Evolutionary conservation across 2,329 filamentous ascomycete genomes (phyloP), one percentile per base, ranked within the genome.

Genomic region (Paecilomyces formosus): DNA sequence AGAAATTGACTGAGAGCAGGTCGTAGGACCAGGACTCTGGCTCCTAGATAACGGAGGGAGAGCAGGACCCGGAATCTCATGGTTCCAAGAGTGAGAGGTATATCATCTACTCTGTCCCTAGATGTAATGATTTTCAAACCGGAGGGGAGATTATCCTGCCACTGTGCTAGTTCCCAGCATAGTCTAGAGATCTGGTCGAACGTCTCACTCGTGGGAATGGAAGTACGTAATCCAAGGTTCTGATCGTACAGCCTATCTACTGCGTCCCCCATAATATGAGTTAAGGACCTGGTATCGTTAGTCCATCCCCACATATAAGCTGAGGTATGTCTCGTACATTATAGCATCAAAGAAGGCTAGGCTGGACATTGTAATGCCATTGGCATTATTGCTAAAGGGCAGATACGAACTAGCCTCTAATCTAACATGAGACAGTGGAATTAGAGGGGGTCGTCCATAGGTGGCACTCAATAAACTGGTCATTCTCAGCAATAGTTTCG

Each of bases 1-100:
- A 35, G 33, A 4, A 35, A 35, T 35, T 12, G 26, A 6, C 28
- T 26, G 21, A 61, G 60, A 13, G 59, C 28, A 0, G 55, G 57
- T 9, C 60, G 57, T 4, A 59, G 28, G 5, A 61, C 39, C 0
- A 61, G 57, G 2, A 61, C 54, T 24, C 30, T 56, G 13, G 60
- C n/a, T 5, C 60, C 57, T 3, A 61, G 57, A 18, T 55, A 57
- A 24, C 60, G 57, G n/a, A 61, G 55, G 31, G 60, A 61, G 8
- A 61, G 57, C 11, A 61, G 52, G 21, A 61, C 55, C 21, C 57
- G 60, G 30, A 61, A 33, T 24, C 60, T 53, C 12, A 45, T 55
- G 3, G 60, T 55, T 30, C 57, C 57, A 13, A 59, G 7, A 8
- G 55, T 57, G 15, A 59, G 33, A 18, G 55, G 57, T 5, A 55